phyloP scores from a whole-genome alignment of 2,329 filamentous ascomycete species.

The Cryphonectria radicalis region DNA sequence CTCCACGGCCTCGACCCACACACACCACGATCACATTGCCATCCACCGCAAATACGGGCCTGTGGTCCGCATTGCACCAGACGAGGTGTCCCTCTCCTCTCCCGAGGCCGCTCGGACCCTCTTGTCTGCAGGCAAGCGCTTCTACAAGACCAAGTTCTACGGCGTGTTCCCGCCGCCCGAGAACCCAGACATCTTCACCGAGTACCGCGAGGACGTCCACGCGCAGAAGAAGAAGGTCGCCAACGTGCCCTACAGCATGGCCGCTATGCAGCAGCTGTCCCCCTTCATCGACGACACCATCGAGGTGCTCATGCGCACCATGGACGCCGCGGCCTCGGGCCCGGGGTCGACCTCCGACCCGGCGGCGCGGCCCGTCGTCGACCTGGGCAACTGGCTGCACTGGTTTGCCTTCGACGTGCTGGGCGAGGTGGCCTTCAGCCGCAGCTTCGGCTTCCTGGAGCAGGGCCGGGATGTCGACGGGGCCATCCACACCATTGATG shows the following conservation, averaged over 20 bases:
- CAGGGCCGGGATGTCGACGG: constrained; percentile 54
- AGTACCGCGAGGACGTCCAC: constrained; percentile 58
- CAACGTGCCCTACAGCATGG: constrained; percentile 57
- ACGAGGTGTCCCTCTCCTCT: constrained; percentile 52
- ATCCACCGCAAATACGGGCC: constrained; percentile 52
- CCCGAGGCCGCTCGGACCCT: constrained; percentile 50
- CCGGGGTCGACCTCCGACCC: constrained; percentile 33
- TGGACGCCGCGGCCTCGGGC: constrained; percentile 42
- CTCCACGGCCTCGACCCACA: constrained; percentile 44
- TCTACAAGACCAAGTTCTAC: constrained; percentile 59
- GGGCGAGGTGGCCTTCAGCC: constrained; percentile 56
- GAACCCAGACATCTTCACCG: constrained; percentile 63
- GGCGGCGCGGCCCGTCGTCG: constrained; percentile 37
- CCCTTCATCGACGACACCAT: constrained; percentile 58
- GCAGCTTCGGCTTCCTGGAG: constrained; percentile 57
- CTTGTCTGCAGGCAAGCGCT: constrained; percentile 54
- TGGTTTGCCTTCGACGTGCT: constrained; percentile 54
- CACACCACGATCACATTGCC: constrained; percentile 48
- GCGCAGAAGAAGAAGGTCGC: constrained; percentile 58
- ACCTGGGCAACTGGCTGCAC: constrained; percentile 54
- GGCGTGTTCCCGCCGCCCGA: constrained; percentile 59
- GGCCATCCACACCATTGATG: constrained; percentile 57
- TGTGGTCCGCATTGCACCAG: constrained; percentile 53
- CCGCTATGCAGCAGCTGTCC: constrained; percentile 55
- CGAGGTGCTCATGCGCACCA: constrained; percentile 47